A percentile compares a stretch with the other conserved stretches of the same genome.
These are phyloP conservation scores for Coemansia sp. DNA, from an alignment of 192 early-diverging fungal species.

Conservation along the genomic window DNA sequence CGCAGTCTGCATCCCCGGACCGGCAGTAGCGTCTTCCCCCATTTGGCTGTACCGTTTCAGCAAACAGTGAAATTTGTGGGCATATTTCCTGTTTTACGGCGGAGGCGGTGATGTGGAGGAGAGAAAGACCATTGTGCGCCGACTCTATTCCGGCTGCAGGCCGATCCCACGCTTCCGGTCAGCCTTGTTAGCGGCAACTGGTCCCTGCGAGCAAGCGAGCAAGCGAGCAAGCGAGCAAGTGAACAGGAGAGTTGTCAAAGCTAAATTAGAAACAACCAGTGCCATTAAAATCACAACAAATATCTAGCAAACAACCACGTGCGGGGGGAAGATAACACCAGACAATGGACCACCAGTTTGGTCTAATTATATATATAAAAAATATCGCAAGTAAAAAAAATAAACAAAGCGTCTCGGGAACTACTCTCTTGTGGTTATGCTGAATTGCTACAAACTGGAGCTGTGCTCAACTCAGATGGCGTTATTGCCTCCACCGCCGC, in stretches of 20 bases:
- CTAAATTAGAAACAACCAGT: neutral
- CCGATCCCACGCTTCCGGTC: neutral
- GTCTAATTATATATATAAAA: neutral
- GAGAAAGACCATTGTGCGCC: neutral
- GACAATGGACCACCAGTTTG: neutral
- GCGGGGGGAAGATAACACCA: neutral
- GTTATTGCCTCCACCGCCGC: neutral
- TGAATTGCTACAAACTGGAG: neutral
- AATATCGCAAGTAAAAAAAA: neutral
- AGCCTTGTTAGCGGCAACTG: neutral
- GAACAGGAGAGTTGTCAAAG: neutral
- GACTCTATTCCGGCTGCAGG: neutral
- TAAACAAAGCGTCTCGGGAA: neutral
- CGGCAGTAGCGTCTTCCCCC: neutral
- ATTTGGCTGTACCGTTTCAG: neutral
- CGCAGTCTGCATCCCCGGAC: slow-evolving; percentile 5
- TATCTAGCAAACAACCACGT: neutral
- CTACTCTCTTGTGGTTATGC: neutral
- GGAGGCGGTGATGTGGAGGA: neutral
- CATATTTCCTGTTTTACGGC: neutral
- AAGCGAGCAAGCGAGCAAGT: neutral
- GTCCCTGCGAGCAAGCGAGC: neutral
- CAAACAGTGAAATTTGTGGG: neutral
- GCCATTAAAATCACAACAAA: neutral
- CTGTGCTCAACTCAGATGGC: slow-evolving; percentile 7